Evolutionary conservation across 495 filamentous ascomycete genomes (phyloP).

Genomic region (Penicillium canariense): DNA sequence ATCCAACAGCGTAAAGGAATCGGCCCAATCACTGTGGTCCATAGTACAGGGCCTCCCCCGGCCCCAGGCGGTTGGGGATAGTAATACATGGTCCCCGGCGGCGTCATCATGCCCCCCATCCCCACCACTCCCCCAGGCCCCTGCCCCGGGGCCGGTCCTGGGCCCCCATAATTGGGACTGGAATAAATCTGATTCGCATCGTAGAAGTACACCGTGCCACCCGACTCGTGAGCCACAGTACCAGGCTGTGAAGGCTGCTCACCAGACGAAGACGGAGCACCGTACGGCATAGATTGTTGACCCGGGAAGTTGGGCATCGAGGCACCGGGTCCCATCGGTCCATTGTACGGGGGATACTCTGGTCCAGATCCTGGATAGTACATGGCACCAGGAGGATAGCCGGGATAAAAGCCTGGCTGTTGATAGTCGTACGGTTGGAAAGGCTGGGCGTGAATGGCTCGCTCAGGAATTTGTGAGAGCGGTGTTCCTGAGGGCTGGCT

Average conservation of each 20-base stretch:
- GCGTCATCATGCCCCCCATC: slow-evolving; percentile 79
- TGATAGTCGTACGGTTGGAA: slow-evolving; percentile 78
- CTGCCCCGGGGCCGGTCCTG: slow-evolving; percentile 48
- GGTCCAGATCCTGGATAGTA: slow-evolving; percentile 50
- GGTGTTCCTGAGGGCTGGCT: slow-evolving; percentile 83
- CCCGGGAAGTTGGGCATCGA: slow-evolving; percentile 55
- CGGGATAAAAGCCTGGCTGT: slow-evolving; percentile 61
- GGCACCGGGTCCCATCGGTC: slow-evolving; percentile 51
- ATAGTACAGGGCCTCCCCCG: slow-evolving; percentile 55
- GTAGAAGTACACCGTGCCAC: slow-evolving; percentile 95
- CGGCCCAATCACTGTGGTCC: slow-evolving; percentile 50
- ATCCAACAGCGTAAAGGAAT: slow-evolving; percentile 5
- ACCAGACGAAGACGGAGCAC: slow-evolving; percentile 44
- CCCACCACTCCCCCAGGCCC: slow-evolving; percentile 58
- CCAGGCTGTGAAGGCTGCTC: slow-evolving; percentile 54
- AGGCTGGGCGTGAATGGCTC: slow-evolving; percentile 85
- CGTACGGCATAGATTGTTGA: slow-evolving; percentile 42
- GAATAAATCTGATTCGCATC: slow-evolving; percentile 66
- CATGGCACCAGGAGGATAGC: slow-evolving; percentile 53
- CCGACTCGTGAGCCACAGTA: slow-evolving; percentile 85
- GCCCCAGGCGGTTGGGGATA: slow-evolving; percentile 56
- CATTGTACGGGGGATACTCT: slow-evolving; percentile 39
- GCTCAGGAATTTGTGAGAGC: slow-evolving; percentile 90
- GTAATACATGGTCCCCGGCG: slow-evolving; percentile 69
- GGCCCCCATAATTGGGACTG: slow-evolving; percentile 48